Base-by-base conservation (phyloP, 371 early-diverging fungal genomes). In the Choanephora cucurbitarum region DNA sequence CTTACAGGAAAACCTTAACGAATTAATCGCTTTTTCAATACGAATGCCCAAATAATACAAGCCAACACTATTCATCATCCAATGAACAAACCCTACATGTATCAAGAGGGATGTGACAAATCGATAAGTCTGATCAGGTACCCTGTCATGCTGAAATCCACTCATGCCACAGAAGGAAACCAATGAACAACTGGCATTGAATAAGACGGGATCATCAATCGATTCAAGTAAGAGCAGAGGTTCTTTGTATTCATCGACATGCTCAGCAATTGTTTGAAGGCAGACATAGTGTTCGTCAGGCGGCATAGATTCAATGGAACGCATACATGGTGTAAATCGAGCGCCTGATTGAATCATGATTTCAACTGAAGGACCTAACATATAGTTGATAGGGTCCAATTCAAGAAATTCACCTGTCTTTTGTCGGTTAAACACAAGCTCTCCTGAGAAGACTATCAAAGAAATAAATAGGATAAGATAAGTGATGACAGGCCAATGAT, bases 21-120 rank as follows among this genome's bases (percentile, higher is more conserved):
- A 48, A 11, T 91, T 92, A 56, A 87, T 82, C 11, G 83, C 81
- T 23, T 70, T 57, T 67, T 94, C 95, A 46, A 93, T 58, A 44
- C 81, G 74, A 5, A 72, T 74, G 10, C 90, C 90, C 9, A 84
- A 70, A 22, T 75, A 57, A 43, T 87, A 45, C 52, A 91, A 89
- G 31, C 87, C 76, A n/a, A 67, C 19, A 49, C 89, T 34, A 64
- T 93, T 92, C 55, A 91, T 72, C 1, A 79, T 15, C n/a, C 88
- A 58, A 67, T 94, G 95, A 1, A 92, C n/a, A 1, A 91, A 49
- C 6, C 93, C 95, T 17, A 81, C 91, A 69, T 93, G 93, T 50
- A 92, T 66, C 56, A 89, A 87, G 17, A 91, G 79, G 5, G 95
- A 86, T 0, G 82, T 69, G 40, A 92, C 73, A 56, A 93, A 87